Evolutionary conservation across 23 red algal genomes (phyloP), one percentile per base, ranked within the genome.

Genomic region (Gracilariopsis chorda): DNA sequence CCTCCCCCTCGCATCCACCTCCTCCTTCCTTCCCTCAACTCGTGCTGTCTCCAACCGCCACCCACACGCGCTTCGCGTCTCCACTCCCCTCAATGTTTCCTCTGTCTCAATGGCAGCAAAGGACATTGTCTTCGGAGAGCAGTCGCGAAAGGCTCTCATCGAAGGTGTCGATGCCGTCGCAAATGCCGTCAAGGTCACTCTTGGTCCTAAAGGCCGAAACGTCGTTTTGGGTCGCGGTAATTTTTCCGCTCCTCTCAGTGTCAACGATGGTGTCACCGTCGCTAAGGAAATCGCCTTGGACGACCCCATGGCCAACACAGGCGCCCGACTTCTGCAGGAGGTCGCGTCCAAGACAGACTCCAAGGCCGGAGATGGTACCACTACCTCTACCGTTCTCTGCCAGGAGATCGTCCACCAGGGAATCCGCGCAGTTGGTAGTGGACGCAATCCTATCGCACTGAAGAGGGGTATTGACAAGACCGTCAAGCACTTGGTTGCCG

Each of bases 261-360:
- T 99, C 82, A 99, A 99, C 58, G 97, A 99, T 57, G 97, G 97
- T 40, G 97, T 99, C 48, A 99, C 97, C 28, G 95, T 99, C 51
- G 97, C 97, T 3, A 92, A 92, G 69, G 93, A 96, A 62, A 94
- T 99, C 29, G 84, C 88, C 36, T 84, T 99, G 56, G 84, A 78
- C 14, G 82, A 96, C 77, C 82, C 97, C n/a, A 88, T 91, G 97
- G 75, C 80, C 42, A 95, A 99, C 86, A 93, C 93, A 52, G 97
- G 97, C 34, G 97, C 97, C 35, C 73, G 91, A 12, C 83, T 99
- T 55, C 71, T 99, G 30, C 93, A 96, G 84, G 97, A 99, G 80
- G 97, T 99, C 44, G 93, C 97, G n/a, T 92, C 90, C 30, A 95
- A 99, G 94, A 99, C 97, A 4, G 97, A 99, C 33, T 92, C 84